Percentiles rank a stretch among this genome's conserved stretches.
phyloP scores from a whole-genome alignment of 306 rosid species.

The Senna tora region DNA sequence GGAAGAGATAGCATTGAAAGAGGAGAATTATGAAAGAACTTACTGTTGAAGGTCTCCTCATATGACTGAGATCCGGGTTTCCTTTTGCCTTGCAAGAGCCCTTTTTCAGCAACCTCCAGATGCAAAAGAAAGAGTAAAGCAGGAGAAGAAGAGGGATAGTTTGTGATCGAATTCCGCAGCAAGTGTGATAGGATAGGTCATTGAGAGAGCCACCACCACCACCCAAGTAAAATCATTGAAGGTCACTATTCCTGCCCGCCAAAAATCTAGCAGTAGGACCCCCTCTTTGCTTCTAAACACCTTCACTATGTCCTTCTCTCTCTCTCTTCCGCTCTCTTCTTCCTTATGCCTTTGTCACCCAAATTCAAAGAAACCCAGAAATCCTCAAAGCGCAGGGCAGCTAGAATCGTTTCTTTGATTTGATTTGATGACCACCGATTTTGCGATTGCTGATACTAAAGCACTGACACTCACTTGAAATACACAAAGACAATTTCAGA shows the following conservation, averaged over 20 bases:
- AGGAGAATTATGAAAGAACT: constrained; percentile 40
- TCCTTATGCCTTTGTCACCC: constrained; percentile 7
- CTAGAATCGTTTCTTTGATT: constrained; percentile 26
- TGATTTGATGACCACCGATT: constrained; percentile 26
- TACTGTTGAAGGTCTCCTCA: constrained; percentile 64
- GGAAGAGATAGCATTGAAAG: not conserved
- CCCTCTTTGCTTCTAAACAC: constrained; percentile 44
- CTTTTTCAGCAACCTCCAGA: not conserved
- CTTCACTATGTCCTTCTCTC: constrained; percentile 32
- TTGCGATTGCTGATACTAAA: constrained; percentile 31
- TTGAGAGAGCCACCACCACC: constrained; percentile 49
- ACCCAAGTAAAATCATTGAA: constrained; percentile 67
- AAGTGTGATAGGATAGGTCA: constrained; percentile 56
- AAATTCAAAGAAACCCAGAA: constrained; percentile 37
- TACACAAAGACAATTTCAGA: constrained; percentile 19
- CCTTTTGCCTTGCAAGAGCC: constrained; percentile 12
- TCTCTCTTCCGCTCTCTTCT: constrained; percentile 27
- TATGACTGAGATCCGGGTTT: constrained; percentile 64
- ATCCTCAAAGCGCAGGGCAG: constrained; percentile 18
- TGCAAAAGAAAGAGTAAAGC: constrained; percentile 18
- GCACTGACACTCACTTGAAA: constrained; percentile 37
- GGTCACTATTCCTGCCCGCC: constrained; percentile 62
- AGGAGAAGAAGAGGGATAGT: constrained; percentile 27
- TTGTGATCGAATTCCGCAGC: constrained; percentile 35
- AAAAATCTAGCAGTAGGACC: constrained; percentile 65